Base-by-base conservation (phyloP, 192 early-diverging fungal genomes). In the Endogone sp. region DNA sequence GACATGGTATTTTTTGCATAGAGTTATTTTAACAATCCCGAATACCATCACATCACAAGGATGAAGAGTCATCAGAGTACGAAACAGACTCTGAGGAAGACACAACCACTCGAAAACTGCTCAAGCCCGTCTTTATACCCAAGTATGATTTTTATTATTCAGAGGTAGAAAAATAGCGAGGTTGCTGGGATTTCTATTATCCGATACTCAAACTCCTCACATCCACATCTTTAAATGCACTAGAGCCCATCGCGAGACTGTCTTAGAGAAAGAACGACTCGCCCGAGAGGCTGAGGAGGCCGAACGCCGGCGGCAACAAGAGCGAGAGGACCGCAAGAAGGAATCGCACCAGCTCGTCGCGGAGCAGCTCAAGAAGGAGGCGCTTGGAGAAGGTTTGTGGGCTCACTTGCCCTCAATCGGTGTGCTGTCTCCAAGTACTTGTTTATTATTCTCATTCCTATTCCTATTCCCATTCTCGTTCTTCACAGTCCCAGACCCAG, bases 111-210 rank as follows among this genome's bases (percentile, higher is more conserved):
- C 82, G 69, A 31, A 79, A 81, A 16, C 71, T 96, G 69, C 73
- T 95, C 11, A 97, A 96, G 71, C 97, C 97, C 3, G 84, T 96
- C 23, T 99, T 98, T 84, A 88, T 97, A 56, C 89, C 94, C 71
- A 98, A 94, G 90, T 91, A 89, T 37, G 81, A 10, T 65, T 44
- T 44, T 4, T 44, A 8, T 44, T 4, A 44, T 44, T 44, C 13
- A n/a, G n/a, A n/a, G n/a, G n/a, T n/a, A n/a, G n/a, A n/a, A n/a
- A n/a, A n/a, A n/a, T n/a, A n/a, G n/a, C n/a, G n/a, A n/a, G n/a
- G n/a, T n/a, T n/a, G n/a, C n/a, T n/a, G n/a, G 13, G 37, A 44
- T 44, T 44, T 13, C 37, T 44, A 8, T 44, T 44, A 44, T 44
- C 37, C 13, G 37, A 44, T 13, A 24, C 26, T 75, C 10, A 57